Conservation (phyloP, 73 alveolate species). For the Urostyla sp. region DNA sequence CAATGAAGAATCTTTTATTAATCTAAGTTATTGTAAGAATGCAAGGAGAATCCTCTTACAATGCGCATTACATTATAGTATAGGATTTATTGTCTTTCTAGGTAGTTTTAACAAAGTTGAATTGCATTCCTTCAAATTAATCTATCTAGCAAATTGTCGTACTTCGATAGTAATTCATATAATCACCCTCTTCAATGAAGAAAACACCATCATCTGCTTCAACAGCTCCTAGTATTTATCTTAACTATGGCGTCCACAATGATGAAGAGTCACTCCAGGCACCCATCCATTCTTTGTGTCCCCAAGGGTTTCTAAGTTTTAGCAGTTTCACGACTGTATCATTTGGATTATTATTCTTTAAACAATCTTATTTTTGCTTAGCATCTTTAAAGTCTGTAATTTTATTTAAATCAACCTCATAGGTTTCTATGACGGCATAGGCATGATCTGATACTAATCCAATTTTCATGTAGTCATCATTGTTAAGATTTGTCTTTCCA, state of each 20-base stretch:
- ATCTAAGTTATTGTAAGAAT: too few species aligned
- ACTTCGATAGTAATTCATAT: conserved; percentile 64
- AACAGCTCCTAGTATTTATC: conserved; percentile 73
- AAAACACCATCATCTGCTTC: conserved; percentile 92
- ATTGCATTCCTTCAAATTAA: too few species aligned
- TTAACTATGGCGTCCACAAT: conserved; percentile 91
- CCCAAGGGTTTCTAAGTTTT: conserved; percentile 98
- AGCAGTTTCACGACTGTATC: conserved; percentile 70
- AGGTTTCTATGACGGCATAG: conserved; percentile 83
- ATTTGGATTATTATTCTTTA: too few species aligned
- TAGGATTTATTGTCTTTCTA: too few species aligned
- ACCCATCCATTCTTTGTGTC: conserved; percentile 92
- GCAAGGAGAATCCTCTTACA: too few species aligned
- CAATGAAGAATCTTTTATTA: too few species aligned
- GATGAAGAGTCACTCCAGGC: conserved; percentile 91
- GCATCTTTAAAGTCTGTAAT: too few species aligned
- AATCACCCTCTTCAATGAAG: conserved; percentile 84
- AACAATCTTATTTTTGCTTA: too few species aligned
- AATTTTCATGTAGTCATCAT: conserved; percentile 70
- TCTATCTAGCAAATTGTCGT: conserved; percentile 72
- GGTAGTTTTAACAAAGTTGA: too few species aligned
- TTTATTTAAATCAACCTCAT: conserved; percentile 71
- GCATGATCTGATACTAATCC: conserved; percentile 95
- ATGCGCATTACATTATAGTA: too few species aligned
- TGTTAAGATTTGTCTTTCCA: conserved; percentile 34